Conservation (phyloP, 305 asterid genomes). For the Fraxinus albicans region DNA sequence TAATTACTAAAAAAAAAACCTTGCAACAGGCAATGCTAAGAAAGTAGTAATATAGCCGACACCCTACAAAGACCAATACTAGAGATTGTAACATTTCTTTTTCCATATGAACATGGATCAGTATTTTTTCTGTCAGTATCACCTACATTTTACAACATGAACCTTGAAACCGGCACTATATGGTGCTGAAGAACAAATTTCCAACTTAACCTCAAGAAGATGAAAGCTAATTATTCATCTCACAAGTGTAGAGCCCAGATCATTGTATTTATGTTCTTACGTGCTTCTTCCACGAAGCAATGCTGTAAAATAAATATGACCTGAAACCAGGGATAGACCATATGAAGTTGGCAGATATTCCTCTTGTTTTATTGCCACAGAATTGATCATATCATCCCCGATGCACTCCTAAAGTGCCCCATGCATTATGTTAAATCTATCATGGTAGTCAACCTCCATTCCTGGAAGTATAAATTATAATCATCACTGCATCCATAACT, state of each 20-base stretch:
- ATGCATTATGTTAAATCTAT: not conserved
- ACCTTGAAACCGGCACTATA: not conserved
- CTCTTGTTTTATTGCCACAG: not conserved
- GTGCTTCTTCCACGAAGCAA: not conserved
- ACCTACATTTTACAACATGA: not conserved
- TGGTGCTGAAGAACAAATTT: not conserved
- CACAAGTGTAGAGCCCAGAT: not conserved
- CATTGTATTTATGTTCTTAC: not conserved
- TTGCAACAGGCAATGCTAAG: not conserved
- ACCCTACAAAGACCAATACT: not conserved
- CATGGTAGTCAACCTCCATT: not conserved
- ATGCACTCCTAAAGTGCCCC: not conserved
- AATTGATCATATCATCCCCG: not conserved
- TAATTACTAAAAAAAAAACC: not conserved
- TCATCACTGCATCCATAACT: no score
- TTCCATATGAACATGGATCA: not conserved
- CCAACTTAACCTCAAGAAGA: not conserved
- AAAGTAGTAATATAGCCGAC: not conserved
- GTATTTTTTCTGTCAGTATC: not conserved
- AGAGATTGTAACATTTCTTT: not conserved
- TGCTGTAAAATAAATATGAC: not conserved
- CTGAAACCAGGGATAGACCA: not conserved
- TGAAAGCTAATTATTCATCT: not conserved
- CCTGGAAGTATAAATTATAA: not conserved
- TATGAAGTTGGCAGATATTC: not conserved